Evolutionary conservation across 768 basidiomycete genomes (phyloP), one percentile per base, ranked within the genome.

Genomic region (Postia placenta): DNA sequence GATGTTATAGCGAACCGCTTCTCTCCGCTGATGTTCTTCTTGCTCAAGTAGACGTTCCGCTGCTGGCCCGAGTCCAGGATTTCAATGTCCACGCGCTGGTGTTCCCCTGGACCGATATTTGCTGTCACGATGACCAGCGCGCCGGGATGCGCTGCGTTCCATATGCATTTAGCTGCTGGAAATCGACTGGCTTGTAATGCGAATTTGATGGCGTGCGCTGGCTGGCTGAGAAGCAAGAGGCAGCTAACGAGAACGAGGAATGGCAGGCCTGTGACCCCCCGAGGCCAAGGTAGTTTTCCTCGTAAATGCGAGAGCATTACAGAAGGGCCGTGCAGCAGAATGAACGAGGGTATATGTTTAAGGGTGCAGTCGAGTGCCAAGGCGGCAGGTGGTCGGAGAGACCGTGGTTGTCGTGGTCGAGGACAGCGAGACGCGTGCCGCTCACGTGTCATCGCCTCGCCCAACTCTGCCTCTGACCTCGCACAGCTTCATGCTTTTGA

Each of bases 41-140:
- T 99, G 61, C 80, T 85, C 56, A 97, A 72, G 65, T 97, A 98
- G 9, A 93, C 81, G 65, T 97, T 97, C 58, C 81, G 80, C 60
- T 84, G 78, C 20, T 83, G 74, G 38, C 83, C 84, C 17, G 91
- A 90, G 67, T 98, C 95, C 43, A 96, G 70, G 54, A 99, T 92
- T 63, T 97, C 92, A 55, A 99, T 77, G 73, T 99, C 96, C 28
- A 94, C 75, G 19, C 92, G 80, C 68, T 95, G 93, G 57, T 78
- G 74, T 0, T 68, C 67, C 0, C 86, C 87, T 0, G 84, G 76
- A 0, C 84, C 83, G 25, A 95, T 85, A 62, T 96, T 95, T 38
- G 95, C 93, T 0, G 95, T 97, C 56, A 96, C 92, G 59, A 99
- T 91, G 63, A 97, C 91, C 28, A 98, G 85, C 5, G 90, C 79